Conservation (phyloP, 306 rosid genomes). For the Prosopis cineraria region DNA sequence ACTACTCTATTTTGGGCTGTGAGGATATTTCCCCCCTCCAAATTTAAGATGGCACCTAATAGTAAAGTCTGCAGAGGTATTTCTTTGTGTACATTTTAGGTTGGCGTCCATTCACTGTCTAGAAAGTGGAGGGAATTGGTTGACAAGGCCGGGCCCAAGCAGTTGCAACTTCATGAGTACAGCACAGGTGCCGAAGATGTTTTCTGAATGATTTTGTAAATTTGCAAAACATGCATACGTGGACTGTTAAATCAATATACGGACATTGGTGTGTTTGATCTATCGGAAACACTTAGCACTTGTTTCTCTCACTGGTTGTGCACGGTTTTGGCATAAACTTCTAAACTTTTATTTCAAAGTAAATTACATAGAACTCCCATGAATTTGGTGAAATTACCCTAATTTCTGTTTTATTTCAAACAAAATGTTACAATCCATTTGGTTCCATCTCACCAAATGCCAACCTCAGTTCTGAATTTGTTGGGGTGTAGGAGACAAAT, state of each 20-base stretch:
- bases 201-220: not conserved
- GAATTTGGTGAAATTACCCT: not conserved
- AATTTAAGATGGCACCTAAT: not conserved
- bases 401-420: not conserved
- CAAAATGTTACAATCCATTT: not conserved
- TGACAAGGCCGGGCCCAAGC: slow-evolving; percentile 93
- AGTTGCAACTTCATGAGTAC: slow-evolving; percentile 89
- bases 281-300: not conserved
- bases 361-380: not conserved
- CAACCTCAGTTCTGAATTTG: not conserved
- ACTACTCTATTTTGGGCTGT: slow-evolving; percentile 5
- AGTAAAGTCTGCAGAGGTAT: not conserved
- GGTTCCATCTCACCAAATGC: not conserved
- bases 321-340: not conserved
- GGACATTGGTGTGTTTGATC: not conserved
- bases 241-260: no score
- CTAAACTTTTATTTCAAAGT: not conserved
- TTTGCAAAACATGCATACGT: not conserved
- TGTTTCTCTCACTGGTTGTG: not conserved
- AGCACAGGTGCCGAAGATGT: slow-evolving; percentile 57
- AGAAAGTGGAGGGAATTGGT: slow-evolving; percentile 98
- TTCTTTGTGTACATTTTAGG: slow-evolving; percentile 45
- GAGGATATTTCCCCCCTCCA: not conserved
- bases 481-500: not conserved
- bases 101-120: slow-evolving; percentile 81